Evolutionary conservation across 192 early-diverging fungal species (phyloP).

Genomic region (Umbelopsis sp.): DNA sequence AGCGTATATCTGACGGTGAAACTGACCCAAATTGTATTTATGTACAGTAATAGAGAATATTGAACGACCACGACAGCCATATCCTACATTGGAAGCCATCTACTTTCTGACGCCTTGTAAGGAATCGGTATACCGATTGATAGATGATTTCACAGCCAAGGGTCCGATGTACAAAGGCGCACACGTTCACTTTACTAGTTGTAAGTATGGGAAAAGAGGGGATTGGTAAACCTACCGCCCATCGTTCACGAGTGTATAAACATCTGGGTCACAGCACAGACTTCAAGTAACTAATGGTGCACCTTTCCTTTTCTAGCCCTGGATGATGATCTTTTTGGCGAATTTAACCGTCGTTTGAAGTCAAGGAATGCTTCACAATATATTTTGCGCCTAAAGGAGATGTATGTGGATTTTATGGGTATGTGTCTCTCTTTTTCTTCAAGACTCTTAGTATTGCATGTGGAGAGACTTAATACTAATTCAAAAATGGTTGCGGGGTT

Average conservation of each 20-base stretch:
- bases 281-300: background rate
- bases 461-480: background rate
- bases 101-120: constrained; percentile 62
- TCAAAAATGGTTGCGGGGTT: background rate
- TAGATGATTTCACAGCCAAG: constrained; percentile 57
- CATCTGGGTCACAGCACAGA: constrained; percentile 9
- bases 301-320: constrained; percentile 51
- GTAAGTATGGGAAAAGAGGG: constrained; percentile 35
- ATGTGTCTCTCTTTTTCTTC: constrained; percentile 10
- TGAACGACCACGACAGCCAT: constrained; percentile 58
- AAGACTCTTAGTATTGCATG: background rate
- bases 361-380: constrained; percentile 53
- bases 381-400: constrained; percentile 67
- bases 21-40: background rate
- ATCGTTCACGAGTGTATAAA: background rate
- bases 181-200: constrained; percentile 60
- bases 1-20: background rate
- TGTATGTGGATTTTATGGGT: constrained; percentile 85
- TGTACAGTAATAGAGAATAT: constrained; percentile 59
- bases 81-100: constrained; percentile 60
- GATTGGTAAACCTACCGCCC: background rate
- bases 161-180: constrained; percentile 62
- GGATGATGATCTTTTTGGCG: constrained; percentile 60
- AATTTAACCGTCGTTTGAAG: constrained; percentile 49
- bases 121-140: constrained; percentile 60